Percentiles rank a stretch among this genome's conserved stretches.
phyloP scores from a whole-genome alignment of 257 asterid genomes.

The Anisodus tanguticus region DNA sequence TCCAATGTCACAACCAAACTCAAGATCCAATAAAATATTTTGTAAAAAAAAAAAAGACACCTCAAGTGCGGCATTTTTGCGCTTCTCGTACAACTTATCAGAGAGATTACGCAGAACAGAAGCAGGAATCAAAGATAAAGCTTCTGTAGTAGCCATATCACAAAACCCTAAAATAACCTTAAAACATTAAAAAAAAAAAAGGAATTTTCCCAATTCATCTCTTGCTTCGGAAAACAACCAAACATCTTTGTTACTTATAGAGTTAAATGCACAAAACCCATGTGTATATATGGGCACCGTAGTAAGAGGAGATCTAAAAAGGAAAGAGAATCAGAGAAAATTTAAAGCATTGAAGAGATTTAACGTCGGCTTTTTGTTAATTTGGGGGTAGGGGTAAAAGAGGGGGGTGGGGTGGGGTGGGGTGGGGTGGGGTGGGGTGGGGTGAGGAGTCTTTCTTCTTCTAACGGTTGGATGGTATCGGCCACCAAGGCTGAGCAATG shows the following conservation, averaged over 20 bases:
- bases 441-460: not conserved
- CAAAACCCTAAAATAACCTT: conserved; percentile 43
- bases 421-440: too few relatives aligned
- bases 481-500: too few relatives aligned
- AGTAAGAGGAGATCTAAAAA: conserved; percentile 1
- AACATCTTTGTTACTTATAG: not conserved
- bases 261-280: not conserved
- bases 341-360: not conserved
- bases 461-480: conserved; percentile 17
- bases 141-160: conserved; percentile 56
- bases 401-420: too few relatives aligned
- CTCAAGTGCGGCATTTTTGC: conserved; percentile 98
- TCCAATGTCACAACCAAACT: conserved; percentile 33
- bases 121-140: conserved; percentile 73
- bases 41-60: conserved; percentile 35
- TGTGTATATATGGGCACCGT: not conserved
- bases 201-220: not conserved
- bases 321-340: not conserved
- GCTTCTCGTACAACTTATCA: conserved; percentile 96
- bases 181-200: conserved; percentile 6
- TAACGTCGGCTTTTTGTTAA: not conserved
- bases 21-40: not conserved
- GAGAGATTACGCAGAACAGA: conserved; percentile 92
- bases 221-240: not conserved
- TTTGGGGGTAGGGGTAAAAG: not conserved